These are phyloP conservation scores for Lipomyces oligophaga DNA, from an alignment of 805 yeast genomes.

Conservation along the genomic window DNA sequence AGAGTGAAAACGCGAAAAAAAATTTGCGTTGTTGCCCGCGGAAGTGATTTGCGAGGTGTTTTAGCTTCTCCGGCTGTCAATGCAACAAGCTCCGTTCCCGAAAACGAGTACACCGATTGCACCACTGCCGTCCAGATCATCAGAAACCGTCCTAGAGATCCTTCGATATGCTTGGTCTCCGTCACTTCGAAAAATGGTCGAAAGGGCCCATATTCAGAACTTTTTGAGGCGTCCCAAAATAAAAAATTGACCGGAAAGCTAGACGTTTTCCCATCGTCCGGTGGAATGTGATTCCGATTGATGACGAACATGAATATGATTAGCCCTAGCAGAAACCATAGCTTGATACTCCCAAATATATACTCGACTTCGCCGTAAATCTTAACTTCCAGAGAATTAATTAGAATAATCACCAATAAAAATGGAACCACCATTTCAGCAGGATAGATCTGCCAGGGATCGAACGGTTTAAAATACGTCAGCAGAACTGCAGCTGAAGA, in stretches of 20 bases:
- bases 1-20: constrained; percentile 75
- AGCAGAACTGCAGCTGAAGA: constrained; percentile 77
- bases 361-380: constrained; percentile 69
- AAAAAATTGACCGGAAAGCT: constrained; percentile 19
- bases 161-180: constrained; percentile 5
- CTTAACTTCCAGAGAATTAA: constrained; percentile 54
- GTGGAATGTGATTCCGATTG: constrained; percentile 40
- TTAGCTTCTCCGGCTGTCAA: constrained; percentile 73
- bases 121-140: constrained; percentile 69
- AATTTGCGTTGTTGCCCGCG: constrained; percentile 72
- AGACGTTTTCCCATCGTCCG: constrained; percentile 12
- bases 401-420: constrained; percentile 41
- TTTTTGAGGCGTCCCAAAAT: constrained; percentile 13
- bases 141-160: constrained; percentile 44
- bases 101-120: constrained; percentile 71
- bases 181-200: constrained; percentile 17
- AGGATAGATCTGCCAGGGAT: constrained; percentile 49
- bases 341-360: constrained; percentile 54
- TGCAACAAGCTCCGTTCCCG: constrained; percentile 71
- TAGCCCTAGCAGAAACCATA: constrained; percentile 55
- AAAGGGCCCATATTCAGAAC: constrained; percentile 22
- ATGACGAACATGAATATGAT: constrained; percentile 56
- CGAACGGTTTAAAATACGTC: constrained; percentile 56
- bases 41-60: constrained; percentile 63
- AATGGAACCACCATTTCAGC: constrained; percentile 70